These are phyloP conservation scores for Xylaria longipes DNA, from an alignment of 495 filamentous ascomycete species.

Conservation along the genomic window DNA sequence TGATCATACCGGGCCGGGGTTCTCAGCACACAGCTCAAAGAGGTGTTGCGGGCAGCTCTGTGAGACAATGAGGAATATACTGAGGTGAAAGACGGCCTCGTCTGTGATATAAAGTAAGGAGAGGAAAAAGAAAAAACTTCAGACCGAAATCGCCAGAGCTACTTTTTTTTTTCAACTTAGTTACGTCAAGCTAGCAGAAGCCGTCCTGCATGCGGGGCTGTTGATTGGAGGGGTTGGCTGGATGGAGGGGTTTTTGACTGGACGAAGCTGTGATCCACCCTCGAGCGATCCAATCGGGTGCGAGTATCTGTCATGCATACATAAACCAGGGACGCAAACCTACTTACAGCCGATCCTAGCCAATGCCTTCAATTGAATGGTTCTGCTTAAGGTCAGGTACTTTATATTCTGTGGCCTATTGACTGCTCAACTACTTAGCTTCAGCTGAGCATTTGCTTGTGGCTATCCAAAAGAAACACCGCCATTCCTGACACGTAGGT, in stretches of 20 bases:
- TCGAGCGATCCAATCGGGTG: conserved; percentile 18
- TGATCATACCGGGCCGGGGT: conserved; percentile 18
- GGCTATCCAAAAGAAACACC: conserved; percentile 4
- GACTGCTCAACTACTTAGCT: background rate
- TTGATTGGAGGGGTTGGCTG: conserved; percentile 23
- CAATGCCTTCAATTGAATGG: conserved; percentile 2
- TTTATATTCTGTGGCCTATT: background rate
- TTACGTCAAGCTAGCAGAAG: conserved; percentile 25
- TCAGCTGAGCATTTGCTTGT: conserved; percentile 15
- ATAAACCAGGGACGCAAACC: background rate
- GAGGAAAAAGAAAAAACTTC: conserved; percentile 13
- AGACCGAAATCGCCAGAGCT: conserved; percentile 19
- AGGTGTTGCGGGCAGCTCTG: conserved; percentile 4
- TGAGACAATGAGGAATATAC: background rate
- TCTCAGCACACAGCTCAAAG: background rate
- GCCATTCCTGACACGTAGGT: conserved; percentile 18
- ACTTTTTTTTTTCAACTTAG: conserved; percentile 22
- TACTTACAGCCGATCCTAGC: conserved; percentile 13
- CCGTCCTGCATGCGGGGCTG: conserved; percentile 19
- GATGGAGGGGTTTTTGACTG: conserved; percentile 23
- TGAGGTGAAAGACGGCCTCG: background rate
- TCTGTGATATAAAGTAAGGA: conserved; percentile 16
- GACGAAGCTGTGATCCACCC: conserved; percentile 11
- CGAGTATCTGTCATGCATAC: background rate
- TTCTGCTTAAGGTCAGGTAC: background rate